Conservation (phyloP, 2,329 filamentous ascomycete species). For the Epichloe glyceriae region DNA sequence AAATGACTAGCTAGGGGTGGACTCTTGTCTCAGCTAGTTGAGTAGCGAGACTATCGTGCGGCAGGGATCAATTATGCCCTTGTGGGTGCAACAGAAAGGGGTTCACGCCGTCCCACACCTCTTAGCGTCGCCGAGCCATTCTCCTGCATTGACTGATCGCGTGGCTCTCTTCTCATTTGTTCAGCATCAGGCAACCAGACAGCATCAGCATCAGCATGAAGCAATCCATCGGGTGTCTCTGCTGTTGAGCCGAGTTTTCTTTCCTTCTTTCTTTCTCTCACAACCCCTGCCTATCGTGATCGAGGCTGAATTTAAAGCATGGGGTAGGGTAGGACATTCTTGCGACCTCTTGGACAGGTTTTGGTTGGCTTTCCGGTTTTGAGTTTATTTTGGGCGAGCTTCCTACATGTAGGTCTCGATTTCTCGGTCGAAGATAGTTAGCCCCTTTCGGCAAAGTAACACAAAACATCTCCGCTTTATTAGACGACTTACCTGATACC, state of each 20-base stretch:
- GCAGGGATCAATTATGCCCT: no score
- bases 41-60: no score
- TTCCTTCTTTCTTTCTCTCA: neutral
- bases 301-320: neutral
- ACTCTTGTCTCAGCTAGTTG: no score
- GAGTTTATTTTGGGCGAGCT: neutral
- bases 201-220: no score
- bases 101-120: slow-evolving; percentile 1
- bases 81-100: no score
- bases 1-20: no score
- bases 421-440: neutral
- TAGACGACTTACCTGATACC: neutral
- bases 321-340: neutral
- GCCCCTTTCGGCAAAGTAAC: neutral
- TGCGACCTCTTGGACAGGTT: neutral
- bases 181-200: neutral
- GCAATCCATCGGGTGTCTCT: neutral
- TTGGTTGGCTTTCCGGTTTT: neutral
- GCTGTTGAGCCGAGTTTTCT: neutral
- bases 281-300: neutral
- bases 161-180: neutral
- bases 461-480: neutral
- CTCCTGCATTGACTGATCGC: neutral
- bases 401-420: neutral
- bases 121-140: neutral